Evolutionary conservation across 148 eudicot genomes (phyloP).

Genomic region (Rhododendron kiyosumense): DNA sequence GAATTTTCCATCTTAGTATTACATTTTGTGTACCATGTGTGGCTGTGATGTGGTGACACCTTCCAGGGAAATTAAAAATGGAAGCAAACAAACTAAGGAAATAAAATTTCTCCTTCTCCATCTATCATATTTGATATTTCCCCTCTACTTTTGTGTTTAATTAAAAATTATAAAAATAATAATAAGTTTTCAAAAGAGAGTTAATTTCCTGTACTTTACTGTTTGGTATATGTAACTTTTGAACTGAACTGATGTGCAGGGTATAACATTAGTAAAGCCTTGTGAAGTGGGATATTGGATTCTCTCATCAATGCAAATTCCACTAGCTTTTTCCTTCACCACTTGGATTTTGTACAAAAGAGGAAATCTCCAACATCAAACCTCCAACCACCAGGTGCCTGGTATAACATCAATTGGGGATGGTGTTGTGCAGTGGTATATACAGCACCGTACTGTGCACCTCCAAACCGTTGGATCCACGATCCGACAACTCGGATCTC

Average conservation of each 20-base stretch:
- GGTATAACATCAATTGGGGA: too few species aligned
- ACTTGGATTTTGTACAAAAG: background rate
- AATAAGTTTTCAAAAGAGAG: too few species aligned
- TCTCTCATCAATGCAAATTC: background rate
- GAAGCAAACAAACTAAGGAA: background rate
- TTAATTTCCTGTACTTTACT: too few species aligned
- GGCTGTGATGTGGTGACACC: background rate
- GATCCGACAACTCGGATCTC: too few species aligned
- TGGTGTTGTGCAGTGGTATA: too few species aligned
- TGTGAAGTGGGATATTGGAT: background rate
- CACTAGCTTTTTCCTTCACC: background rate
- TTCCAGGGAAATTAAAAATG: background rate
- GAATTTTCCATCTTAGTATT: too few species aligned
- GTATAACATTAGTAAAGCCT: background rate
- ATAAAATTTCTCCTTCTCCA: background rate
- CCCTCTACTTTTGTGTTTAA: background rate
- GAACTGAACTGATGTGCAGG: background rate
- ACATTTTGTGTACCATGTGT: too few species aligned
- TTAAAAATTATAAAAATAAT: too few species aligned
- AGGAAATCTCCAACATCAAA: background rate
- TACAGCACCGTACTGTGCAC: too few species aligned
- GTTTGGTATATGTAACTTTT: too few species aligned
- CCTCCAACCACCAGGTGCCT: background rate
- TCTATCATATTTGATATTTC: background rate
- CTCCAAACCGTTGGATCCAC: too few species aligned